Conservation (phyloP, 495 filamentous ascomycete genomes). For the Aspergillus hancockii region DNA sequence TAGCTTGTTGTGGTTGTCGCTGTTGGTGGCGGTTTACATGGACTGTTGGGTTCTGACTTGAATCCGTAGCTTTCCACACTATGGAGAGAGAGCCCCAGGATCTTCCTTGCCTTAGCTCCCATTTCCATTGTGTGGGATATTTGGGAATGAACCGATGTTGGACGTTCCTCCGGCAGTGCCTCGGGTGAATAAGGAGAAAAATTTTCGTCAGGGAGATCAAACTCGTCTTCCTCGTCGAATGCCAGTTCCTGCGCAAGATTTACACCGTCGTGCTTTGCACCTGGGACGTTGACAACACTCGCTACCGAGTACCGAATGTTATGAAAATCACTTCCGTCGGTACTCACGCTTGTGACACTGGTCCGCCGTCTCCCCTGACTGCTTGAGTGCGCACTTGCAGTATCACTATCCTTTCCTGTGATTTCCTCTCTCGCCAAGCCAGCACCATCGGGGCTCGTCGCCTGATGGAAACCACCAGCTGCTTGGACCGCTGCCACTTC, state of each 20-base stretch:
- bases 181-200: slow-evolving; percentile 32
- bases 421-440: slow-evolving; percentile 38
- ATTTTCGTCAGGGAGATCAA: slow-evolving; percentile 41
- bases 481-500: slow-evolving; percentile 79
- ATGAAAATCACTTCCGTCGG: slow-evolving; percentile 47
- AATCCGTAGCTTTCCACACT: slow-evolving; percentile 26
- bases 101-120: slow-evolving; percentile 50
- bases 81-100: slow-evolving; percentile 49
- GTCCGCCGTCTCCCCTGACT: slow-evolving; percentile 60
- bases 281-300: slow-evolving; percentile 52
- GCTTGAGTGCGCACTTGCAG: slow-evolving; percentile 72
- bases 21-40: slow-evolving; percentile 15
- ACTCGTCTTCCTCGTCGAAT: slow-evolving; percentile 76
- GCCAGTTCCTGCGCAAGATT: slow-evolving; percentile 89
- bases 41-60: slow-evolving; percentile 16
- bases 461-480: slow-evolving; percentile 34
- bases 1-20: slow-evolving; percentile 6
- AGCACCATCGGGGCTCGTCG: slow-evolving; percentile 23
- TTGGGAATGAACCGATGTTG: slow-evolving; percentile 44
- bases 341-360: slow-evolving; percentile 66
- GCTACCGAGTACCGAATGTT: slow-evolving; percentile 67
- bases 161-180: slow-evolving; percentile 50
- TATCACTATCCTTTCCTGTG: slow-evolving; percentile 61
- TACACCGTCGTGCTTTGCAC: slow-evolving; percentile 60
- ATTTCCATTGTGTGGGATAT: slow-evolving; percentile 37